These are phyloP conservation scores for Stagonosporopsis chrysanthemi DNA, from an alignment of 2,329 filamentous ascomycete genomes.

Conservation along the genomic window DNA sequence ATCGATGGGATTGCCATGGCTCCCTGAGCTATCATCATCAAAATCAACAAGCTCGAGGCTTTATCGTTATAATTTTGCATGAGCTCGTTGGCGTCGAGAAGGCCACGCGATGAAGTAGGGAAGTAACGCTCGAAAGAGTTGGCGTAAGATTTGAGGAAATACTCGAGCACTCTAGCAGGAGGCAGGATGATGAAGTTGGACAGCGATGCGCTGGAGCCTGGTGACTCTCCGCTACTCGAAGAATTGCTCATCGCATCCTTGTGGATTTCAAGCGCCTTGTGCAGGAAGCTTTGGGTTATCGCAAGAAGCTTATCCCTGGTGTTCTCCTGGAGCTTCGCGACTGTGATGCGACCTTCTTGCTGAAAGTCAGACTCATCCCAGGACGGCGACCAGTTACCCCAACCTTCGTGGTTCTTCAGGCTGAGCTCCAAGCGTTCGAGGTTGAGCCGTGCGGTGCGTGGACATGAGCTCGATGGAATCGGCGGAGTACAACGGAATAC, in stretches of 20 bases:
- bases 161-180: slow-evolving; percentile 70
- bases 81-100: slow-evolving; percentile 71
- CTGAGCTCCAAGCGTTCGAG: slow-evolving; percentile 61
- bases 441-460: slow-evolving; percentile 59
- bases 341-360: slow-evolving; percentile 55
- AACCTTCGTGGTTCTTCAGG: slow-evolving; percentile 59
- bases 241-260: slow-evolving; percentile 57
- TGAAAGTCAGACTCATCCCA: slow-evolving; percentile 59
- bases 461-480: slow-evolving; percentile 58
- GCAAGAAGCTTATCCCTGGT: slow-evolving; percentile 75
- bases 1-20: slow-evolving; percentile 70
- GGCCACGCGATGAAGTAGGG: slow-evolving; percentile 66
- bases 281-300: slow-evolving; percentile 73
- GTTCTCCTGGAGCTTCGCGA: slow-evolving; percentile 59
- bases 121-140: slow-evolving; percentile 73
- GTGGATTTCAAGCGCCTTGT: slow-evolving; percentile 75
- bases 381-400: slow-evolving; percentile 60
- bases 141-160: slow-evolving; percentile 71
- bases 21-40: slow-evolving; percentile 77
- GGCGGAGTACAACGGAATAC: slow-evolving; percentile 61
- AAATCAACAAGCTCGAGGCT: slow-evolving; percentile 69
- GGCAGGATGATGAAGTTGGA: slow-evolving; percentile 72
- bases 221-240: slow-evolving; percentile 53
- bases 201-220: slow-evolving; percentile 55
- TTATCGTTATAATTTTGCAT: slow-evolving; percentile 68